Evolutionary conservation across 345 rosid species (phyloP).

Genomic region (Syzygium jambos): DNA sequence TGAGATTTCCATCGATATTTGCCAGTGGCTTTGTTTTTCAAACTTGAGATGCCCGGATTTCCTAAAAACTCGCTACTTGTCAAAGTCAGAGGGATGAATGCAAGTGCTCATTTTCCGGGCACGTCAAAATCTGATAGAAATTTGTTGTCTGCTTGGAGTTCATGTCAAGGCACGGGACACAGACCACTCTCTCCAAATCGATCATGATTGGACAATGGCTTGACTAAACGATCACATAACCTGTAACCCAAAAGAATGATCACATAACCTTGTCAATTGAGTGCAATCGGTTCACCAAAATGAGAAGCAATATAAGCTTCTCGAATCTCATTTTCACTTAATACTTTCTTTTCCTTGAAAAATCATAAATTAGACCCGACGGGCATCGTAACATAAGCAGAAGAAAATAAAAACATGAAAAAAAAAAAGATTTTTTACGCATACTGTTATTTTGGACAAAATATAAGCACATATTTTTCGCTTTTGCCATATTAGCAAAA

Average conservation of each 20-base stretch:
- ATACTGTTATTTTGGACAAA: not conserved
- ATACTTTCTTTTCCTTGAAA: not conserved
- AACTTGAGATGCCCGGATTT: not conserved
- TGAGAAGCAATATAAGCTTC: not conserved
- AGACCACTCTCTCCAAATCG: not conserved
- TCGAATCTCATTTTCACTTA: not conserved
- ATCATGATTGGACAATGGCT: not conserved
- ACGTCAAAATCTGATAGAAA: not conserved
- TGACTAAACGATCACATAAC: not conserved
- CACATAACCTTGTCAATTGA: not conserved
- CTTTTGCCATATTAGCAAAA: not conserved
- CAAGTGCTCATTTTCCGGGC: not conserved
- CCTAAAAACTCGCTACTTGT: not conserved
- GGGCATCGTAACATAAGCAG: not conserved
- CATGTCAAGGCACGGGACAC: not conserved
- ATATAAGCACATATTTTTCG: not conserved
- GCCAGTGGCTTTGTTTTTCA: not conserved
- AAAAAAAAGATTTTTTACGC: not conserved
- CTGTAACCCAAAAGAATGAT: not conserved
- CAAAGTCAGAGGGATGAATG: not conserved
- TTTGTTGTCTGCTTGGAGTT: not conserved
- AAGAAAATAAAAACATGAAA: not conserved
- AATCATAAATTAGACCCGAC: not conserved
- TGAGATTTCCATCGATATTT: not conserved
- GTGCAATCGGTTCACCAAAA: not conserved